Evolutionary conservation across 176 grass and related monocot species (phyloP).

Genomic region (Puya raimondii): DNA sequence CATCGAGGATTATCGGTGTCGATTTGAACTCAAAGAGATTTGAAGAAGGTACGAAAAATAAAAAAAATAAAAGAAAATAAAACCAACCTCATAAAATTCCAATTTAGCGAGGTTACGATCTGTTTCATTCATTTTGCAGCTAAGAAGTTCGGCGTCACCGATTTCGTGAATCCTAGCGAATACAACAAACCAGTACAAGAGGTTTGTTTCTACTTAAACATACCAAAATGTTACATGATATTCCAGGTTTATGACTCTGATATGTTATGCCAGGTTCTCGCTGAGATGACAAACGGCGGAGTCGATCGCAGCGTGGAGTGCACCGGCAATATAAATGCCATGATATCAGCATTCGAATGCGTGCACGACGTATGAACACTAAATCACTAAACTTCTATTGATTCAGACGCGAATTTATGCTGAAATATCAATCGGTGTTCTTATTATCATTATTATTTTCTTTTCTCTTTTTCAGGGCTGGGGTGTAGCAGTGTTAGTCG

Average conservation of each 20-base stretch:
- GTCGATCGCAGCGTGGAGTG: constrained; percentile 66
- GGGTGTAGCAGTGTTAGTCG: constrained; percentile 78
- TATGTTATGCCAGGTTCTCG: constrained; percentile 40
- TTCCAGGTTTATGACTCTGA: neutral
- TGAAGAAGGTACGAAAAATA: constrained; percentile 40
- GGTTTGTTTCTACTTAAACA: constrained; percentile 10
- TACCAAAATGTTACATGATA: neutral
- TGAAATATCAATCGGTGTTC: neutral
- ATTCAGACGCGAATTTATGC: neutral
- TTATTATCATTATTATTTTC: neutral
- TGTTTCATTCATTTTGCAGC: constrained; percentile 24
- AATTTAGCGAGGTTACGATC: no score
- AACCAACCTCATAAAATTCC: no score
- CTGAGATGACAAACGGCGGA: constrained; percentile 81
- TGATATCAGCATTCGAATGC: constrained; percentile 78
- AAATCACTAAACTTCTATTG: neutral
- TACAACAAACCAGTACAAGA: constrained; percentile 65
- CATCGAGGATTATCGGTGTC: constrained; percentile 82
- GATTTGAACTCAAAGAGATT: constrained; percentile 69
- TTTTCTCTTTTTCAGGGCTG: constrained; percentile 40
- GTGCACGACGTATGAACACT: constrained; percentile 59
- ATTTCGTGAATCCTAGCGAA: constrained; percentile 81
- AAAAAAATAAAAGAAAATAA: no score
- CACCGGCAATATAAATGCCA: constrained; percentile 66
- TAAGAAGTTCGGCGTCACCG: constrained; percentile 75